Base-by-base conservation (phyloP, 768 basidiomycete species). In the Termitomyces sp. region DNA sequence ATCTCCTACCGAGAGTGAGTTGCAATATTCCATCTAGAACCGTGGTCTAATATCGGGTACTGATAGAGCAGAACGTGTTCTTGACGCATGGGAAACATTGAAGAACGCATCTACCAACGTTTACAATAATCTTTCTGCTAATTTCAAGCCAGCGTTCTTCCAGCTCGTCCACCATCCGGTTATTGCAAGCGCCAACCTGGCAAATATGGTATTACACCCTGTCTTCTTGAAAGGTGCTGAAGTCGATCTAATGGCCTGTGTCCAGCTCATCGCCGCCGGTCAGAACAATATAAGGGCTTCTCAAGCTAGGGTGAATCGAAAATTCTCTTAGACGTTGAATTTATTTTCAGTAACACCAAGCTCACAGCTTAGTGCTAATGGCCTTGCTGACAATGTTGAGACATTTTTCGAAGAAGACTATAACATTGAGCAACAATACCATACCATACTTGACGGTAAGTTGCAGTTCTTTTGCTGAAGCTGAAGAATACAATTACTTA, bases 1-100 rank as follows among this genome's bases (percentile, higher is more conserved):
- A 75, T 75, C 49, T 83, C 85, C 67, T 89, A 88, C 68, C 73
- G 86, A 65, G 87, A 90, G 87, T 87, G 56, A 59, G 84, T 73
- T 13, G 16, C 39, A 22, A 42, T 59, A 20, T 24, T 27, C 16
- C 26, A 48, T 41, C 12, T 32, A 12, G 13, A n/a, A n/a, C 42
- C 36, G 58, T 20, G 46, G 44, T 24, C 37, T 54, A 34, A 53
- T 34, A 34, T n/a, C 6, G 9, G 32, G 31, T 24, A 34, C 1
- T 26, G 1, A 36, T 36, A 87, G 86, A 66, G 83, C 86, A 10
- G 87, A 89, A 14, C 76, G 63, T 36, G 74, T 87, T 14, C 67
- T 82, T 43, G 71, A 70, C 8, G 75, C 70, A 13, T 87, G 85
- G 83, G 67, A 76, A 13, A 70, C 64, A 3, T 68, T 86, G n/a